Evolutionary conservation across 306 rosid species (phyloP).

Genomic region (Betula pendula): DNA sequence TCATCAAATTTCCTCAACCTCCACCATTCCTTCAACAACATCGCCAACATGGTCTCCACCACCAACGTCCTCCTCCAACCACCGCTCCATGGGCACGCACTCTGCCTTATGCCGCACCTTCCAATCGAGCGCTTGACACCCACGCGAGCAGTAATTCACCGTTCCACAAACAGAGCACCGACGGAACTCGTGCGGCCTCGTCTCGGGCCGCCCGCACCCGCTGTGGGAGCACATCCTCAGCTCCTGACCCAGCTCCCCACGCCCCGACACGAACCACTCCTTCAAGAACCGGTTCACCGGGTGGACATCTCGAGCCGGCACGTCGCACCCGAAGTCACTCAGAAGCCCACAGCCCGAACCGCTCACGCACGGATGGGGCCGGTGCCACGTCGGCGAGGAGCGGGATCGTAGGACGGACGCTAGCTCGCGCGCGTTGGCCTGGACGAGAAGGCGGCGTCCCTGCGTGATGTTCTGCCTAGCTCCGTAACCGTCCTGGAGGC

Average conservation of each 20-base stretch:
- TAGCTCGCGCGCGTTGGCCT: conserved; percentile 81
- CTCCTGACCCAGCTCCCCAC: conserved; percentile 26
- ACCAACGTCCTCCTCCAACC: conserved; percentile 31
- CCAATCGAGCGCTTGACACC: conserved; percentile 91
- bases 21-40: conserved; percentile 8
- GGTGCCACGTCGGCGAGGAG: conserved; percentile 29
- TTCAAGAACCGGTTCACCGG: conserved; percentile 64
- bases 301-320: conserved; percentile 54
- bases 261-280: conserved; percentile 70
- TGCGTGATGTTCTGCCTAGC: conserved; percentile 46
- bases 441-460: conserved; percentile 65
- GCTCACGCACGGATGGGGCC: conserved; percentile 11
- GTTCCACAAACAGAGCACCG: conserved; percentile 81
- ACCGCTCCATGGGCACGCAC: conserved; percentile 45
- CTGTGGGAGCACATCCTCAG: conserved; percentile 60
- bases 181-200: conserved; percentile 80
- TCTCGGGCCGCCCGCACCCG: conserved; percentile 84
- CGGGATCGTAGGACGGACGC: conserved; percentile 38
- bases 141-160: conserved; percentile 86
- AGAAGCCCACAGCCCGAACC: conserved; percentile 42
- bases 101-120: conserved; percentile 62
- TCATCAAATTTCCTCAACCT: not conserved
- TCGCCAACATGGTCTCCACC: conserved; percentile 11
- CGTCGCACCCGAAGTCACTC: conserved; percentile 50
- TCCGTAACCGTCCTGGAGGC: conserved; percentile 93